A percentile compares a stretch with the other conserved stretches of the same genome.
phyloP scores from a whole-genome alignment of 495 filamentous ascomycete genomes.

The Penicillium cosmopolitanum region DNA sequence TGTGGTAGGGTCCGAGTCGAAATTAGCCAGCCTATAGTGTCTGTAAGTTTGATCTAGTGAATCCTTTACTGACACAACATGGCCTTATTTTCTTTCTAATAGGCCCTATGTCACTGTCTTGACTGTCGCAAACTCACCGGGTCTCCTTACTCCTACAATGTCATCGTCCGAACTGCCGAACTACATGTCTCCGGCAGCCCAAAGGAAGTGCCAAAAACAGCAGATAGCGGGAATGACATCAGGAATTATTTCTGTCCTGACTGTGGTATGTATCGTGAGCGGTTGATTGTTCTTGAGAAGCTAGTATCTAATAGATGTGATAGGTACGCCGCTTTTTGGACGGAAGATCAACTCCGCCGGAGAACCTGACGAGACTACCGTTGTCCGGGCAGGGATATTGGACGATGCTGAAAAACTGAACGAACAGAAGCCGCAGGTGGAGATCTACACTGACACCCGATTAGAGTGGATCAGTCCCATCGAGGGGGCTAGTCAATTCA shows the following conservation, averaged over 20 bases:
- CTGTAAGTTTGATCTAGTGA: slow-evolving; percentile 27
- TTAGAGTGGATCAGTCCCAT: slow-evolving; percentile 31
- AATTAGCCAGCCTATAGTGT: slow-evolving; percentile 27
- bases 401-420: slow-evolving; percentile 32
- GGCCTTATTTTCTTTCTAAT: background rate
- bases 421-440: slow-evolving; percentile 29
- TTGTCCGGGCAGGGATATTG: slow-evolving; percentile 43
- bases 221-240: slow-evolving; percentile 41
- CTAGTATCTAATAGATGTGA: slow-evolving; percentile 10
- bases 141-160: slow-evolving; percentile 24
- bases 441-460: slow-evolving; percentile 34
- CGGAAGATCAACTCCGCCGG: slow-evolving; percentile 22
- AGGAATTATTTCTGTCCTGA: slow-evolving; percentile 44
- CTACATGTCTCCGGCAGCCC: slow-evolving; percentile 35
- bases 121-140: slow-evolving; percentile 46
- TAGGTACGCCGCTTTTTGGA: slow-evolving; percentile 44
- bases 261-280: slow-evolving; percentile 34
- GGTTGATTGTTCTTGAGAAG: background rate
- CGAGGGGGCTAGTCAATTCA: slow-evolving; percentile 36
- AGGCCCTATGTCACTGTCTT: slow-evolving; percentile 43
- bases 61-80: background rate
- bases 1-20: slow-evolving; percentile 34
- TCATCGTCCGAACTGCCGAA: slow-evolving; percentile 29
- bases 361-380: slow-evolving; percentile 16
- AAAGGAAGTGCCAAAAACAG: slow-evolving; percentile 33